Evolutionary conservation across 768 basidiomycete genomes (phyloP), one percentile per base, ranked within the genome.

Genomic region (Naganishia onofrii): DNA sequence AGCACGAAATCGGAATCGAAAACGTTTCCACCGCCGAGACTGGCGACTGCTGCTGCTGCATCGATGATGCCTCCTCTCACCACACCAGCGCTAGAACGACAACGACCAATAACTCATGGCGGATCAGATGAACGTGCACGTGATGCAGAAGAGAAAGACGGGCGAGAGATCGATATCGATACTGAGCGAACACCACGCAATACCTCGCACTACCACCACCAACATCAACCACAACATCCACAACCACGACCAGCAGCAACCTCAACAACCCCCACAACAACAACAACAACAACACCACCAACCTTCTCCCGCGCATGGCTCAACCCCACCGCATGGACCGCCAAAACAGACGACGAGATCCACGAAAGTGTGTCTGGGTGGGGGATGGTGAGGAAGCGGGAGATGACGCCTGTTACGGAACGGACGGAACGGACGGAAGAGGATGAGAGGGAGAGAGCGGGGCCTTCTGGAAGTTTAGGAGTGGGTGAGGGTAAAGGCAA

Each of bases 401-500:
- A 57, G 32, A 31, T 68, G 67, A 57, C 67, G 55, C 67, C 67
- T 10, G 67, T 68, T 19, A 38, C 34, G 52, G 67, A 68, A 31
- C 36, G 67, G 10, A 38, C 34, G 52, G 67, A 68, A 31, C 36
- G 67, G 10, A 68, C 67, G 17, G 67, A 68, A 26, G 42, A 17
- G 15, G 42, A 42, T 42, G 42, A 42, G 42, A 7, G 42, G 7
- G 42, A 7, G 42, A 8, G 42, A n/a, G n/a, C n/a, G n/a, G n/a
- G n/a, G n/a, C n/a, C n/a, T n/a, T n/a, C n/a, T n/a, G n/a, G n/a
- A 10, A 36, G 52, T 42, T 15, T 17, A 28, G 34, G 23, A 48
- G 38, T 17, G 55, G 10, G 67, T 29, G 28, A 28, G 19, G 23
- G 26, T 26, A 31, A 26, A 31, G 44, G 44, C 26, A n/a, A 9